Conservation (phyloP, 2,329 filamentous ascomycete species). For the Ceratocystiopsis minuta region DNA sequence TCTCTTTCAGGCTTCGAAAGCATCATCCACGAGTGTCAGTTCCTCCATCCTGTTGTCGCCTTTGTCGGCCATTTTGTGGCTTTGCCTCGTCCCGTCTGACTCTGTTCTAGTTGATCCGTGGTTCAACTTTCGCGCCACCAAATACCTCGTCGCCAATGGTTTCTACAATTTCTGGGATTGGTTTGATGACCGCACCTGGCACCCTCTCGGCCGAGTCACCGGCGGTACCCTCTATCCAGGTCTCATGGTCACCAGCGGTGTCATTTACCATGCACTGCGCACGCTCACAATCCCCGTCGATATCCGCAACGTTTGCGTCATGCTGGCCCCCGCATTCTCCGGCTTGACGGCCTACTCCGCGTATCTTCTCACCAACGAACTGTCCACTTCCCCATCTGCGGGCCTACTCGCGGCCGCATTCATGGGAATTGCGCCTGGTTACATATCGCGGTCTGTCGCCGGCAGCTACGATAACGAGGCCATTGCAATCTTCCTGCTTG, state of each 20-base stretch:
- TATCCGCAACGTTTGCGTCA: slow-evolving; percentile 95
- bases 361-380: slow-evolving; percentile 92
- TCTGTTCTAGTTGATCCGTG: slow-evolving; percentile 73
- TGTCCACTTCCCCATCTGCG: slow-evolving; percentile 87
- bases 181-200: slow-evolving; percentile 99
- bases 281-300: slow-evolving; percentile 83
- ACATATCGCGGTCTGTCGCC: slow-evolving; percentile 93
- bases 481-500: slow-evolving; percentile 94
- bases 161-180: slow-evolving; percentile 99
- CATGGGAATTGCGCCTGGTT: slow-evolving; percentile 94
- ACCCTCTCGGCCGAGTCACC: slow-evolving; percentile 92
- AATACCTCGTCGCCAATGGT: slow-evolving; percentile 90
- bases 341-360: slow-evolving; percentile 83
- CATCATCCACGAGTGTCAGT: slow-evolving; percentile 98
- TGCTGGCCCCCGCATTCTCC: slow-evolving; percentile 87
- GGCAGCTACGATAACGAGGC: slow-evolving; percentile 97
- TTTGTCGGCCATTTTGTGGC: neutral
- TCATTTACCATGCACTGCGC: slow-evolving; percentile 86
- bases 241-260: slow-evolving; percentile 96
- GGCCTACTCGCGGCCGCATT: slow-evolving; percentile 86
- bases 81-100: slow-evolving; percentile 1
- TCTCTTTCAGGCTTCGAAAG: slow-evolving; percentile 64
- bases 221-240: slow-evolving; percentile 97
- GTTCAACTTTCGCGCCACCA: slow-evolving; percentile 99
- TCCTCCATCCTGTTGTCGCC: slow-evolving; percentile 4